A percentile compares a stretch with the other conserved stretches of the same genome.
Evolutionary conservation across 176 grass and related monocot genomes (phyloP).

Genomic region (Typha latifolia): DNA sequence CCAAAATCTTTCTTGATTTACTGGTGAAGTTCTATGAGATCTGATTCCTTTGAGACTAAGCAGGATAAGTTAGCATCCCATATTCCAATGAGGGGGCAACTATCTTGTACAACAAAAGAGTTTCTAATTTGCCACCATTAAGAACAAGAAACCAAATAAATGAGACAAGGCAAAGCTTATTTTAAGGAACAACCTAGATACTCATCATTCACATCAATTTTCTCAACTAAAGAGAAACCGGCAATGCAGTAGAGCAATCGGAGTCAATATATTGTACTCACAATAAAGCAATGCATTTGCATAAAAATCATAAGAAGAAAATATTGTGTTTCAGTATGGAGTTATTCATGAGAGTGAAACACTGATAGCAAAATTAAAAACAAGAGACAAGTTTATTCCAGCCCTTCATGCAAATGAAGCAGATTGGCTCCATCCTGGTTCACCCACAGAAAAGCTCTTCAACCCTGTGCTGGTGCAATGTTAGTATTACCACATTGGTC

Average conservation of each 20-base stretch:
- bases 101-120: too few relatives aligned
- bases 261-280: neutral
- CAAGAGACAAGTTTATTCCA: slow-evolving; percentile 1
- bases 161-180: neutral
- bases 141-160: too few relatives aligned
- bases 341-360: neutral
- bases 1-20: too few relatives aligned
- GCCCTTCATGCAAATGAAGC: neutral
- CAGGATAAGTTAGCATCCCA: too few relatives aligned
- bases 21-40: too few relatives aligned
- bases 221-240: neutral
- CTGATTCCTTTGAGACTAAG: too few relatives aligned
- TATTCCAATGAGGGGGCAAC: too few relatives aligned
- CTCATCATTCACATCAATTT: too few relatives aligned
- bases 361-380: neutral
- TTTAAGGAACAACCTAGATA: neutral
- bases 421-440: neutral
- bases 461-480: neutral
- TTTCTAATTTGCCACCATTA: too few relatives aligned
- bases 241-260: neutral
- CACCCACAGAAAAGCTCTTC: neutral
- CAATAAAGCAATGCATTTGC: neutral
- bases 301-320: neutral
- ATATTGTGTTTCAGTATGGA: neutral
- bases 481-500: too few relatives aligned